phyloP scores from a whole-genome alignment of 2,329 filamentous ascomycete species.

The Endocalyx cinctus region DNA sequence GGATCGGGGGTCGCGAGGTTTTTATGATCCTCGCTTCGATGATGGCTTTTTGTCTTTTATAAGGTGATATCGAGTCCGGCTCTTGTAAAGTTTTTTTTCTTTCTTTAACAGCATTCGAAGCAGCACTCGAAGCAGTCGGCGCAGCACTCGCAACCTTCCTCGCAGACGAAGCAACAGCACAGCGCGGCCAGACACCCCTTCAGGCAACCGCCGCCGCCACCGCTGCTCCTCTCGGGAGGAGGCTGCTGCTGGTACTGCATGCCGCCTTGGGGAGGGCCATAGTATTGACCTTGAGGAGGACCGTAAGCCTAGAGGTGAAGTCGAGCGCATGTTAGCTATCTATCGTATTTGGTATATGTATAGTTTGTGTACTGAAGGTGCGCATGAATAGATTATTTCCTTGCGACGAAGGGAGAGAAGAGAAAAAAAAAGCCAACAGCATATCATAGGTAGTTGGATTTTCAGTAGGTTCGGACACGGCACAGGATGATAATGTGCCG shows the following conservation, averaged over 20 bases:
- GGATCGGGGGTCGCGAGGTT: no score
- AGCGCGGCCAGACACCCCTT: slow-evolving; percentile 42
- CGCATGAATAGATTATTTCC: no score
- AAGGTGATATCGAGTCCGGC: no score
- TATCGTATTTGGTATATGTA: slow-evolving; percentile 7
- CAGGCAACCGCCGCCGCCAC: slow-evolving; percentile 36
- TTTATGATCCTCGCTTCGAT: no score
- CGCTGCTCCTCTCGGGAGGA: slow-evolving; percentile 19
- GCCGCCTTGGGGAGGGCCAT: slow-evolving; percentile 37
- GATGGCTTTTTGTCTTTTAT: no score
- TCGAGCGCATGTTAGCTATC: no score
- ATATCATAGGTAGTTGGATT: no score
- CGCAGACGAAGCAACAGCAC: slow-evolving; percentile 48
- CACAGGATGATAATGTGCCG: no score
- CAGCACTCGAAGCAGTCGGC: slow-evolving; percentile 42
- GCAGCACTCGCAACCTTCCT: slow-evolving; percentile 47
- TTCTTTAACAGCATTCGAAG: slow-evolving; percentile 29
- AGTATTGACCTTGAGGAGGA: slow-evolving; percentile 31
- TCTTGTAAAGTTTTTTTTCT: neutral
- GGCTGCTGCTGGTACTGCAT: slow-evolving; percentile 41
- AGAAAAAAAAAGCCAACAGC: no score
- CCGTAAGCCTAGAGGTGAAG: slow-evolving; percentile 35
- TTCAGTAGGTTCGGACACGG: no score
- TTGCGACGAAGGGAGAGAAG: no score
- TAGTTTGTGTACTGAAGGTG: slow-evolving; percentile 2